A percentile compares a stretch with the other conserved stretches of the same genome.
These are phyloP conservation scores for Alternaria longipes DNA, from an alignment of 2,329 filamentous ascomycete species.

Conservation along the genomic window DNA sequence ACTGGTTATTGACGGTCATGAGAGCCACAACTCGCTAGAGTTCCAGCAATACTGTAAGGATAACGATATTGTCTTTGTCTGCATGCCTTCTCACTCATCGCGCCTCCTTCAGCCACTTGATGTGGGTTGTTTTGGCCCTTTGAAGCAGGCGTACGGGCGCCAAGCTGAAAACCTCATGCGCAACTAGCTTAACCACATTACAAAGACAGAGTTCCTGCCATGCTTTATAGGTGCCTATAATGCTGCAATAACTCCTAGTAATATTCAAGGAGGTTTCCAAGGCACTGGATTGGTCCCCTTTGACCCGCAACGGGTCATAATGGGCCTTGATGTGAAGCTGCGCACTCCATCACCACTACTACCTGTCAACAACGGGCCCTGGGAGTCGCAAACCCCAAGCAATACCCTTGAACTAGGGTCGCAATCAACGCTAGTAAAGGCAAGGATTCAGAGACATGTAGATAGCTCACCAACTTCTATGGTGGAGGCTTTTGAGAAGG, in stretches of 20 bases:
- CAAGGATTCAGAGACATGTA: neutral
- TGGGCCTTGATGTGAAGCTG: constrained; percentile 37
- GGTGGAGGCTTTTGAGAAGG: neutral
- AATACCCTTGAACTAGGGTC: neutral
- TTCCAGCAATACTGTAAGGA: too few relatives aligned
- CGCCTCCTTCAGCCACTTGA: neutral
- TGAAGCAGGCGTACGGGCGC: constrained; percentile 35
- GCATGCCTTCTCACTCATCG: too few relatives aligned
- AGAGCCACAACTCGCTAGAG: constrained; percentile 12
- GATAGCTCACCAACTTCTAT: neutral
- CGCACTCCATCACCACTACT: constrained; percentile 20
- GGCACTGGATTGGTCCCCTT: constrained; percentile 45
- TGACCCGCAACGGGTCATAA: constrained; percentile 43
- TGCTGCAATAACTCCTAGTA: constrained; percentile 35
- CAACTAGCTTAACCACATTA: constrained; percentile 34
- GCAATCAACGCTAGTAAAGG: neutral
- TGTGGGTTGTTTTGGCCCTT: neutral
- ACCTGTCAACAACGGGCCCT: constrained; percentile 16
- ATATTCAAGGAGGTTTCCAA: constrained; percentile 42
- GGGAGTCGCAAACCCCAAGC: constrained; percentile 26
- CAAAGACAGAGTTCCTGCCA: constrained; percentile 9
- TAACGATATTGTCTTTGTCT: too few relatives aligned
- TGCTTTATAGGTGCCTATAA: constrained; percentile 36
- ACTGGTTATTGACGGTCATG: constrained; percentile 22
- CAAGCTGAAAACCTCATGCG: constrained; percentile 16